Evolutionary conservation across 2,329 filamentous ascomycete species (phyloP), one percentile per base, ranked within the genome.

Genomic region (Aspergillus aculeatinus): DNA sequence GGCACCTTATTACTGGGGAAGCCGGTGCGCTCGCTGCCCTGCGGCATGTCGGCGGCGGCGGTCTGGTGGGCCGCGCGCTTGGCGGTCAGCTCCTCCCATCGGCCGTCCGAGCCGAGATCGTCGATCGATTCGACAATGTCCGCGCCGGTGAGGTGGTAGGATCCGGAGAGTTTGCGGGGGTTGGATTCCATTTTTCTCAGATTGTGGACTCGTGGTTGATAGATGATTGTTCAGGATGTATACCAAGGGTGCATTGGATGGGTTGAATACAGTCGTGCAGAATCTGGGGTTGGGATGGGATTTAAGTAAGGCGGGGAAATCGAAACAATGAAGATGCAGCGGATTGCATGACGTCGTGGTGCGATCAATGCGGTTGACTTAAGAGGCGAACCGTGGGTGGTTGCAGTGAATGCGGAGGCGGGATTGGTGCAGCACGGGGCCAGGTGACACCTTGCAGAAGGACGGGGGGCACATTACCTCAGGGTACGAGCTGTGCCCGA

Each of bases 131-230:
- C 53, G 42, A 55, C 53, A 7, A 55, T 48, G 25, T 55, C 25
- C 12, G 42, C 14, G 23, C 53, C 53, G 16, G 42, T 55, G 9
- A 55, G 53, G 42, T 55, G 53, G 53, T 55, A 55, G 29, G 31
- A 25, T 4, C 53, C 53, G 12, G 53, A 55, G 14, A 21, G 16
- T n/a, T 48, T 55, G 42, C 53, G 51, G 51, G 51, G 42, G 31
- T 55, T 16, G 23, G 42, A 31, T 16, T 35, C 16, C 53, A 55
- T 55, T 6, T 29, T 29, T 29, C 3, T 29, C 1, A 9, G 23
- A 23, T 23, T 23, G 5, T 10, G 7, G 6, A 7, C 1, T 3
- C 9, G 27, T 2, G 2, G 1, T 29, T 9, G 27, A 29, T 27
- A 9, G 6, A 9, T 7, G 2, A 9, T 29, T 29, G 9, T 9